These are phyloP conservation scores for Babesia bigemina DNA, from an alignment of 169 alveolate genomes.

Conservation along the genomic window DNA sequence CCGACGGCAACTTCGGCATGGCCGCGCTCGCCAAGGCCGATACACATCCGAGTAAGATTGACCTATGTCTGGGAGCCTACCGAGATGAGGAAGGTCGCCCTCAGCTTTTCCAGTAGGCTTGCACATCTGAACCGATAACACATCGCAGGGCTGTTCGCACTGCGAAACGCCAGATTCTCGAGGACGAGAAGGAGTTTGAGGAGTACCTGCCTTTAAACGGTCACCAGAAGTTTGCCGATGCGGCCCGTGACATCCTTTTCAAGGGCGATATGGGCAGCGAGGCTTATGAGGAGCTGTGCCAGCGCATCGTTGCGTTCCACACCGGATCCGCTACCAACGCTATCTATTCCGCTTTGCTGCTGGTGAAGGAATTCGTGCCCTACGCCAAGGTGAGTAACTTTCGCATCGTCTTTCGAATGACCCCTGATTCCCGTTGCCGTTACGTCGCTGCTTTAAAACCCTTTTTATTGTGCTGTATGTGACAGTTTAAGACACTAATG, in stretches of 20 bases:
- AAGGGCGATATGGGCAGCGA: slow-evolving; percentile 22
- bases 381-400: slow-evolving; percentile 30
- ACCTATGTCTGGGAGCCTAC: slow-evolving; percentile 62
- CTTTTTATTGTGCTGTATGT: neutral
- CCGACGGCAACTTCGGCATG: slow-evolving; percentile 57
- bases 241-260: slow-evolving; percentile 54
- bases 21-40: slow-evolving; percentile 54
- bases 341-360: slow-evolving; percentile 25
- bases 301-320: slow-evolving; percentile 45
- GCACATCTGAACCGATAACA: neutral
- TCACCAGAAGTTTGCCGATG: slow-evolving; percentile 44
- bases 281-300: slow-evolving; percentile 45
- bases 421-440: neutral
- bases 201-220: slow-evolving; percentile 66
- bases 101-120: slow-evolving; percentile 40
- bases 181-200: slow-evolving; percentile 48
- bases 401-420: neutral
- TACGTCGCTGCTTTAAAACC: neutral
- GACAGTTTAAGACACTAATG: neutral
- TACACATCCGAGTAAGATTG: slow-evolving; percentile 57
- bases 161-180: slow-evolving; percentile 36
- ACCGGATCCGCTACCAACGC: slow-evolving; percentile 62
- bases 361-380: slow-evolving; percentile 35
- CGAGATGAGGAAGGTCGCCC: slow-evolving; percentile 51
- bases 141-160: slow-evolving; percentile 49